Base-by-base conservation (phyloP, 495 filamentous ascomycete species). In the Lasiosphaeriaceae sp. region DNA sequence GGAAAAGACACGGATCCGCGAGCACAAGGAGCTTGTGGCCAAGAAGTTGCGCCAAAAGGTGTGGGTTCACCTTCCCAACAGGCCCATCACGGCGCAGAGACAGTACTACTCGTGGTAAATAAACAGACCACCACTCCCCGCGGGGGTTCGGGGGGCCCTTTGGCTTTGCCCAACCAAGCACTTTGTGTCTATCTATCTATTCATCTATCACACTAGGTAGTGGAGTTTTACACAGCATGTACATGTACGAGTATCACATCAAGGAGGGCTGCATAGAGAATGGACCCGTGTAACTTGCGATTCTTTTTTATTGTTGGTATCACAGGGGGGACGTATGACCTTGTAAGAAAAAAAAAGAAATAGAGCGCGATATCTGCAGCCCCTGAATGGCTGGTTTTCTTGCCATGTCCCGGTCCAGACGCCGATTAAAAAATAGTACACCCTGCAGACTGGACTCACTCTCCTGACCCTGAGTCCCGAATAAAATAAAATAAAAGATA, bases 61-160 rank as follows among this genome's bases (percentile, higher is more conserved):
- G 17, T 96, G 92, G 92, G 80, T 87, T 21, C 88, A 88, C 63
- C 74, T 97, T 26, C 94, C 93, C 3, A 88, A 96, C 70, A 77
- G 87, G 34, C 86, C 86, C 0, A 74, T 93, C 22, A 83, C 82
- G 54, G 81, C 84, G 7, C 93, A 97, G 78, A 83, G 87, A 60
- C 92, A 87, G 72, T 95, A 90, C 69, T 93, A 92, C 74, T 84
- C 83, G 57, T 97, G 92, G 92, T 97, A 83, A 67, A 72, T 41
- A 22, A 12, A 34, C 5, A 16, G 46, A 34, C 47, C 19, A 45
- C 47, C 17, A 45, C 14, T 16, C 47, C 16, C 29, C 0, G 2
- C 12, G 23, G 2, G 39, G 9, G 16, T 41, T 22, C 19, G 19
- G 3, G 21, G n/a, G 22, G 7, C 26, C 26, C 3, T 31, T 9